Evolutionary conservation across 192 early-diverging fungal species (phyloP), one percentile per base, ranked within the genome.

Genomic region (Rhizophagus clarus): DNA sequence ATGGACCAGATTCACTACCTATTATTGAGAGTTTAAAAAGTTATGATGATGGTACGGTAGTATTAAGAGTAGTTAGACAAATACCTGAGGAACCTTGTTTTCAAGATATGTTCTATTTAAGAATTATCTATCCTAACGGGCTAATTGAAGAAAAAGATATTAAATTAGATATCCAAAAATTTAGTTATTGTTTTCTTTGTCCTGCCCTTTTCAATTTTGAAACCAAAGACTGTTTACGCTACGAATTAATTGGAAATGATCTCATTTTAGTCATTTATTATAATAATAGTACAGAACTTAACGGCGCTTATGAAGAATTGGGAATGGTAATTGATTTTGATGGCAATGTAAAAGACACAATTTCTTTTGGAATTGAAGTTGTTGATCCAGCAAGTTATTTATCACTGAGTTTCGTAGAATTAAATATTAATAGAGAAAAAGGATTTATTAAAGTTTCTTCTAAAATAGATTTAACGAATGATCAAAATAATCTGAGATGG

Each of bases 171-270:
- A 28, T 67, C 14, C 64, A 29, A 31, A 0, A 12, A 2, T 67
- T 67, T 31, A 67, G 32, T 31, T 67, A 32, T 67, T 67, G 64
- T 6, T 15, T 67, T 67, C n/a, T n/a, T n/a, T n/a, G n/a, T n/a
- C n/a, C n/a, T n/a, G n/a, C n/a, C n/a, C n/a, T n/a, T n/a, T n/a
- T n/a, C n/a, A n/a, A n/a, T n/a, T n/a, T n/a, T n/a, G n/a, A n/a
- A n/a, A n/a, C n/a, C n/a, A 3, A 1, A 20, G 6, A 15, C 32
- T 12, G 62, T 11, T 3, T 67, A 32, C 1, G 4, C 3, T 67
- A 7, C 20, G 22, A 67, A 10, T 6, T 31, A 7, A 31, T 67
- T 14, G 5, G 31, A 9, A 32, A 28, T 3, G 9, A 31, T 67
- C 14, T 32, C 2, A 31, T 67, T 7, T 31, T 67, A 17, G 2